These are phyloP conservation scores for Paramecium tetraurelia DNA, from an alignment of 73 alveolate genomes.

Conservation along the genomic window DNA sequence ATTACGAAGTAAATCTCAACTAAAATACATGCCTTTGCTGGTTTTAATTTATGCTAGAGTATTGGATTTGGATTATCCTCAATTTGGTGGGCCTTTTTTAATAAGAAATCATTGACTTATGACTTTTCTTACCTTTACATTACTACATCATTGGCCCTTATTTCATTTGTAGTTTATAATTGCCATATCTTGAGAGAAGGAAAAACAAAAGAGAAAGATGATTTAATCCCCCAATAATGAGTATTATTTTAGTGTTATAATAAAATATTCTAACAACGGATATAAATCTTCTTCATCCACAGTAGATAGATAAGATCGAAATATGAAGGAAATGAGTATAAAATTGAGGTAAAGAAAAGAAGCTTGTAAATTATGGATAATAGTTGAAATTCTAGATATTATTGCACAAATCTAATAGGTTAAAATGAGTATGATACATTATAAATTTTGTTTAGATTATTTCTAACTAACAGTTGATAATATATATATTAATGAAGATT, in stretches of 20 bases:
- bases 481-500: conserved; percentile 1
- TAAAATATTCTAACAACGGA: too few species aligned
- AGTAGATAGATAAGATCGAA: background rate
- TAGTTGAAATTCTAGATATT: background rate
- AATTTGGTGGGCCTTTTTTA: conserved; percentile 31
- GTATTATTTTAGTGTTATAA: background rate
- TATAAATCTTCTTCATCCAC: background rate
- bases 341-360: background rate
- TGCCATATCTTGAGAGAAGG: background rate
- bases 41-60: conserved; percentile 32
- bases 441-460: background rate
- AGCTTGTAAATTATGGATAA: background rate
- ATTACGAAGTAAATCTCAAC: conserved; percentile 15
- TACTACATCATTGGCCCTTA: background rate
- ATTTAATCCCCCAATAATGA: background rate
- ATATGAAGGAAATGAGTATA: background rate
- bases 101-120: background rate
- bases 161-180: conserved; percentile 1
- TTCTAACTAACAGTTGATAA: background rate
- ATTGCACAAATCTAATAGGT: background rate
- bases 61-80: conserved; percentile 43
- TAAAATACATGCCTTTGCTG: conserved; percentile 40
- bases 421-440: background rate
- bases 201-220: background rate
- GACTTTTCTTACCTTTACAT: background rate